Percentiles rank a stretch among this genome's conserved stretches.
phyloP scores from a whole-genome alignment of 2,329 filamentous ascomycete species.

The Fusarium devonianum region DNA sequence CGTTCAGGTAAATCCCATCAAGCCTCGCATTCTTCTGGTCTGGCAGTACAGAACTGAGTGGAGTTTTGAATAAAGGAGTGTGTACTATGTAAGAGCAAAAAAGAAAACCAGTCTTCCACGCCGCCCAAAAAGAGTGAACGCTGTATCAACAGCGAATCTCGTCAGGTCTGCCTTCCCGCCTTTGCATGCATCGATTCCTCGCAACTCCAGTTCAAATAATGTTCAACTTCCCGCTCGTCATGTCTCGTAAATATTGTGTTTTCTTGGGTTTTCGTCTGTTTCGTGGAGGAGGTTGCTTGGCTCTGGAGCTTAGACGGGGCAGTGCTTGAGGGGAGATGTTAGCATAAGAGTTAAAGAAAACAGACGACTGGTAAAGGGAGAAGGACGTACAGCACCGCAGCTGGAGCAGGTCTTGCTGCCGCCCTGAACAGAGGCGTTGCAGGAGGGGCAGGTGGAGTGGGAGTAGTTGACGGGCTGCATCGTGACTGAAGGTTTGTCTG shows the following conservation, averaged over 20 bases:
- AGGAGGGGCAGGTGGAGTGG: constrained; percentile 62
- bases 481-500: constrained; percentile 11
- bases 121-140: constrained; percentile 29
- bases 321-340: constrained; percentile 27
- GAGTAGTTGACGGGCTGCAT: constrained; percentile 49
- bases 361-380: not conserved
- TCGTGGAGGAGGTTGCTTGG: not conserved
- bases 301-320: constrained; percentile 40
- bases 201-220: constrained; percentile 12
- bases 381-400: constrained; percentile 63
- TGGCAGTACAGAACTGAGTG: not conserved
- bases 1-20: constrained; percentile 1
- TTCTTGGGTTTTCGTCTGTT: not conserved
- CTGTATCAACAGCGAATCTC: constrained; percentile 17
- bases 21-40: not conserved
- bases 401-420: constrained; percentile 60
- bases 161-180: constrained; percentile 24
- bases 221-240: constrained; percentile 21
- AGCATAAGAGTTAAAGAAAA: constrained; percentile 1
- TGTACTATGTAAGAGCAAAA: constrained; percentile 8
- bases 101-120: no score
- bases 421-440: constrained; percentile 55
- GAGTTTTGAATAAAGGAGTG: constrained; percentile 18
- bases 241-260: constrained; percentile 20
- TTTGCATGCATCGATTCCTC: constrained; percentile 14